Evolutionary conservation across 768 basidiomycete species (phyloP).

Genomic region (Clitopilus passeckerianus): DNA sequence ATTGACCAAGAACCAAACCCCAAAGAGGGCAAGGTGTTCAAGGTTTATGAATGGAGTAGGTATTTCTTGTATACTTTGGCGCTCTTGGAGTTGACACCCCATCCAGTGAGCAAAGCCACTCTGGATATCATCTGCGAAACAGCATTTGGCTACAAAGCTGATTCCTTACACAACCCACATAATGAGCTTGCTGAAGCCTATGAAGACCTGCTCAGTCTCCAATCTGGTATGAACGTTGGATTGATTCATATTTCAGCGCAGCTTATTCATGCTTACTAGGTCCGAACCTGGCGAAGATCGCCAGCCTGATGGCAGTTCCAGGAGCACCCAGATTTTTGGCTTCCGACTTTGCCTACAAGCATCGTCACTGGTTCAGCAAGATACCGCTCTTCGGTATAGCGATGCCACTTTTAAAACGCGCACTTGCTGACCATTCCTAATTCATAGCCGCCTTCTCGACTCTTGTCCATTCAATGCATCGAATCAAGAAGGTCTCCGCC

Average conservation of each 20-base stretch:
- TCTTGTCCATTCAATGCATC: slow-evolving; percentile 33
- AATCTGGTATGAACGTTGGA: slow-evolving; percentile 20
- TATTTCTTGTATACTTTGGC: slow-evolving; percentile 4
- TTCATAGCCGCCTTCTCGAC: slow-evolving; percentile 13
- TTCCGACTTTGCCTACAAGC: slow-evolving; percentile 30
- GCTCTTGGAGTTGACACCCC: not conserved
- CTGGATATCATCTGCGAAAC: slow-evolving; percentile 50
- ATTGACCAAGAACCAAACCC: slow-evolving; percentile 17
- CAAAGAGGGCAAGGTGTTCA: slow-evolving; percentile 23
- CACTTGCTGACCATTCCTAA: not conserved
- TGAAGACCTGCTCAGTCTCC: slow-evolving; percentile 33
- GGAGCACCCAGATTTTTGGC: slow-evolving; percentile 23
- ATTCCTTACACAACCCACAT: slow-evolving; percentile 38
- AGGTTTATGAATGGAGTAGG: slow-evolving; percentile 45
- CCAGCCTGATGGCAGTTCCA: slow-evolving; percentile 30
- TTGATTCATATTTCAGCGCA: not conserved
- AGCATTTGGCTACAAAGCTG: slow-evolving; percentile 42
- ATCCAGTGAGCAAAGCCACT: slow-evolving; percentile 43
- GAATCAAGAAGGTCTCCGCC: slow-evolving; percentile 33
- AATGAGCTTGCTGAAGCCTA: slow-evolving; percentile 45
- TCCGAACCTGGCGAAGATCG: slow-evolving; percentile 29
- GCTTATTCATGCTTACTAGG: slow-evolving; percentile 6
- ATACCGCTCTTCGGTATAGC: slow-evolving; percentile 15
- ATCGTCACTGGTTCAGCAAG: slow-evolving; percentile 25
- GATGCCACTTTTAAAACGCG: not conserved